A percentile compares a stretch with the other conserved stretches of the same genome.
Conservation (phyloP, 2,329 filamentous ascomycete species). For the Apiospora phragmitis region DNA sequence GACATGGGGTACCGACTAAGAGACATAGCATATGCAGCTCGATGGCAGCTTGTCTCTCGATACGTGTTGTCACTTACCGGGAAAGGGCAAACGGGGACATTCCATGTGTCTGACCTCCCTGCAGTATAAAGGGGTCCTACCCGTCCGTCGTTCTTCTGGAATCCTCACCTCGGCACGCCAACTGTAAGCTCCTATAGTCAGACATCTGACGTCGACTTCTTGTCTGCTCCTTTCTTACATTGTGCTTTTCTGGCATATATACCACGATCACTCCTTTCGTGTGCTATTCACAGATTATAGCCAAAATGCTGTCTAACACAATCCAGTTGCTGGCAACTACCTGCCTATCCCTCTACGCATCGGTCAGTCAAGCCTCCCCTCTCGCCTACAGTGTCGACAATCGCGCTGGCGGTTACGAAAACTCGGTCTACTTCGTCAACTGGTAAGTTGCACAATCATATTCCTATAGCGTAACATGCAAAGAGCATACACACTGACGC, state of each 20-base stretch:
- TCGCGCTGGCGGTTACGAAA: constrained; percentile 37
- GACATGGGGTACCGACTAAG: not conserved
- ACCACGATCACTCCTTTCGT: not conserved
- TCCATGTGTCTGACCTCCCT: not conserved
- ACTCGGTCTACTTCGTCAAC: constrained; percentile 50
- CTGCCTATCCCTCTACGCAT: constrained; percentile 16
- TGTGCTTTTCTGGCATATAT: not conserved
- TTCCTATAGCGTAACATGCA: not conserved
- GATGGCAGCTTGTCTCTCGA: not conserved
- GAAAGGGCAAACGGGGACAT: not conserved
- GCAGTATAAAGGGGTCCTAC: not conserved
- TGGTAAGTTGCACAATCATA: constrained; percentile 35
- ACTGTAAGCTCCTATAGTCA: not conserved
- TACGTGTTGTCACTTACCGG: not conserved
- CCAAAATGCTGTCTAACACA: not conserved
- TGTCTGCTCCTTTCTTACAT: not conserved
- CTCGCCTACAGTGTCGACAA: constrained; percentile 13
- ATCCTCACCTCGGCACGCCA: not conserved
- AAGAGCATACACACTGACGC: constrained; percentile 16
- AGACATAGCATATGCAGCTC: not conserved
- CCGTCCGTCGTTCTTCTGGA: not conserved
- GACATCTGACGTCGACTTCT: not conserved
- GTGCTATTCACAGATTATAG: not conserved
- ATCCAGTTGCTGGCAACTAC: constrained; percentile 8
- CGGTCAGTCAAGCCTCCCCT: not conserved